phyloP scores from a whole-genome alignment of 306 rosid species.

The Vigna mungo region DNA sequence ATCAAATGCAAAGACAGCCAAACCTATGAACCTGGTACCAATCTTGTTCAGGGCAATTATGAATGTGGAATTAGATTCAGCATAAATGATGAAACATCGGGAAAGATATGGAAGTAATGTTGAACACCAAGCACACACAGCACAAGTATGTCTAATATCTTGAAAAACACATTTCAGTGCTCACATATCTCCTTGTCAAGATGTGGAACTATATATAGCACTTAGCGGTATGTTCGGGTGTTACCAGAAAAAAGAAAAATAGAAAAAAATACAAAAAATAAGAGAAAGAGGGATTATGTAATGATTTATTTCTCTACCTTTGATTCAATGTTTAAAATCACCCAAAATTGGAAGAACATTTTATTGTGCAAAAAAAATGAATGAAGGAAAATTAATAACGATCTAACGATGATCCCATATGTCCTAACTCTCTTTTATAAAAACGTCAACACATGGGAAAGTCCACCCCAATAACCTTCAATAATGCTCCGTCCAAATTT shows the following conservation, averaged over 20 bases:
- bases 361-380: neutral
- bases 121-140: neutral
- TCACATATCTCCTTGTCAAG: neutral
- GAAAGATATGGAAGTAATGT: conserved; percentile 2
- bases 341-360: conserved; percentile 11
- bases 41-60: neutral
- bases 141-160: conserved; percentile 17
- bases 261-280: neutral
- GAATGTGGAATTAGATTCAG: no score
- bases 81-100: no score
- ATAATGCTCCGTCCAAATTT: conserved; percentile 23
- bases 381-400: neutral
- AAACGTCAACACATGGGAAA: neutral
- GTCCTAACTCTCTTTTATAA: neutral
- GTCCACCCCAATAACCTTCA: conserved; percentile 28
- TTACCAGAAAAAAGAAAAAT: neutral
- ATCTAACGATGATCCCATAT: neutral
- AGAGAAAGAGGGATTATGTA: conserved; percentile 8
- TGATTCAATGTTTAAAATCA: conserved; percentile 7
- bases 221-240: neutral
- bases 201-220: conserved; percentile 23
- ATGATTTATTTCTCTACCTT: conserved; percentile 9
- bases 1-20: conserved; percentile 10
- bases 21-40: neutral
- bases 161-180: conserved; percentile 18